Evolutionary conservation across 2,329 filamentous ascomycete genomes (phyloP).

Genomic region (Fusarium sp.): DNA sequence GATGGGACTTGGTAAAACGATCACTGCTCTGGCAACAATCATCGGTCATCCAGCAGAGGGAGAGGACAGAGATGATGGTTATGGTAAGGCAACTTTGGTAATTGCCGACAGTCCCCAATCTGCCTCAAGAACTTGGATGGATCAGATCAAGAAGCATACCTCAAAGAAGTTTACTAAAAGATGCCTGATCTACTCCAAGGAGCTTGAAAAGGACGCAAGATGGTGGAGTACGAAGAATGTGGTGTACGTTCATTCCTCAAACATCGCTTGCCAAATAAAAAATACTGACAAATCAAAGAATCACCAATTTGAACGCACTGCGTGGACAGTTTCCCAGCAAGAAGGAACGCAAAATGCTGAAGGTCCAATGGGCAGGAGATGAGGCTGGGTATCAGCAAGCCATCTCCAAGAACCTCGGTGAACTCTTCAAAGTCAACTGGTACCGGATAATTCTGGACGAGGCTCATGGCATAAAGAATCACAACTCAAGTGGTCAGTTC

Average conservation of each 20-base stretch:
- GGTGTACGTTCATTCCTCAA: not conserved
- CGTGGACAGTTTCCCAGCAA: constrained; percentile 18
- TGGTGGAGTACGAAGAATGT: not conserved
- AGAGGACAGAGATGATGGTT: constrained; percentile 47
- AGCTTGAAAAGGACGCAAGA: accelerated
- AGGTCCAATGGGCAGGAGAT: not conserved
- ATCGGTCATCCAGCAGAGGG: constrained; percentile 61
- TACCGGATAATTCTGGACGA: constrained; percentile 67
- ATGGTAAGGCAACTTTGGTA: constrained; percentile 49
- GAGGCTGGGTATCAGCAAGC: constrained; percentile 38
- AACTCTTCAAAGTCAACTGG: constrained; percentile 50
- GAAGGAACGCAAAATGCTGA: not conserved
- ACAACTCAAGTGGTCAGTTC: constrained; percentile 41
- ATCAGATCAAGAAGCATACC: not conserved
- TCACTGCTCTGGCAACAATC: constrained; percentile 78
- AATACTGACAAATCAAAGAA: not conserved
- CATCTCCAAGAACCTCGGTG: constrained; percentile 52
- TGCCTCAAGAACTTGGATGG: not conserved
- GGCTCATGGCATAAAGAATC: constrained; percentile 65
- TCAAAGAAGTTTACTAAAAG: accelerated
- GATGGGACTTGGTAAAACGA: constrained; percentile 74
- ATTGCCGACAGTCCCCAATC: constrained; percentile 20
- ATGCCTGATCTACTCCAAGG: not conserved
- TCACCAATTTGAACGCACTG: not conserved
- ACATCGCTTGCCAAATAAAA: accelerated